Evolutionary conservation across 257 asterid species (phyloP).

Genomic region (Nicotiana benthamiana): DNA sequence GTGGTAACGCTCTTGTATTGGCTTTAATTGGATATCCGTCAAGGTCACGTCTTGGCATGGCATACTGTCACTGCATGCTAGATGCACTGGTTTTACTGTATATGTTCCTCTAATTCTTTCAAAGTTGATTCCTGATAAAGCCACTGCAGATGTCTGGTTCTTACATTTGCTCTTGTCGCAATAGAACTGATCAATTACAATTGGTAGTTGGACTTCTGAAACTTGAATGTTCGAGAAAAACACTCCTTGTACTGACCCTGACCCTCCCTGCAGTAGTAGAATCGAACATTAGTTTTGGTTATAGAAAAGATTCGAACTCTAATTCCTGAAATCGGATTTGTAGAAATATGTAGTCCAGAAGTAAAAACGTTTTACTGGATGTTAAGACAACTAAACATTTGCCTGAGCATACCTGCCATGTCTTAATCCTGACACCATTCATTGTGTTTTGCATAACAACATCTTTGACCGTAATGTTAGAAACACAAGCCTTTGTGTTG

Average conservation of each 20-base stretch:
- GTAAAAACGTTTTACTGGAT: neutral
- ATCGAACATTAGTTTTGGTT: neutral
- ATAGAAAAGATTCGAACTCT: neutral
- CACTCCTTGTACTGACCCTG: conserved; percentile 70
- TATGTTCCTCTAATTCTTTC: conserved; percentile 75
- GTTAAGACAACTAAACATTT: neutral
- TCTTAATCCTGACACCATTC: conserved; percentile 77
- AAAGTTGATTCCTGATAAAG: conserved; percentile 70
- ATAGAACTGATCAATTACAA: conserved; percentile 82
- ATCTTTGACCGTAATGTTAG: conserved; percentile 73
- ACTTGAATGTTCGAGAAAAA: conserved; percentile 81
- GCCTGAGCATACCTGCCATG: conserved; percentile 61
- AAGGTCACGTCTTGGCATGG: conserved; percentile 79
- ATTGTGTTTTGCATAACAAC: conserved; percentile 48
- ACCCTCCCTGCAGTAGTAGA: conserved; percentile 61
- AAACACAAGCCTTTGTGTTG: conserved; percentile 77
- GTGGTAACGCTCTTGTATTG: conserved; percentile 53
- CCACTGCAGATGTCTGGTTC: conserved; percentile 76
- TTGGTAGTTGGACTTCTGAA: conserved; percentile 72
- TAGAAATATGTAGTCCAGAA: neutral
- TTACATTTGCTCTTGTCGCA: conserved; percentile 66
- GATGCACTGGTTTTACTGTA: conserved; percentile 81
- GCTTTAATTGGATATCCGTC: conserved; percentile 46
- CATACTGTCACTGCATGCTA: conserved; percentile 76
- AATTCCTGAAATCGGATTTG: neutral